These are phyloP conservation scores for Leccinum olivaceopallidum DNA, from an alignment of 768 basidiomycete species.

Conservation along the genomic window DNA sequence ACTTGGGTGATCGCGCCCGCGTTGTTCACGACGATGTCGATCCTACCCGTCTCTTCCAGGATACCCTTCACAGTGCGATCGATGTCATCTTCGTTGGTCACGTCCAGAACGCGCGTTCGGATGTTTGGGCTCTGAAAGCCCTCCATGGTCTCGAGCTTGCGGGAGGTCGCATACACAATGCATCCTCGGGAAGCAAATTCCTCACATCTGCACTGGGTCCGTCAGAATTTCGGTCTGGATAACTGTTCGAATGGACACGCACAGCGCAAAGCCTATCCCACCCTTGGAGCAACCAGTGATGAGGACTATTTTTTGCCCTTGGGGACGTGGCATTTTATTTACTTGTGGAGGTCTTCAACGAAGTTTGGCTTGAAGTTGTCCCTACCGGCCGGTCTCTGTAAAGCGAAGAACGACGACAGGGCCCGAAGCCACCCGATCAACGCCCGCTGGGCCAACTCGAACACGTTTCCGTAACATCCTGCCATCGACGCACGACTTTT, in stretches of 20 bases:
- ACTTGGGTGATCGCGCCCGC: slow-evolving; percentile 52
- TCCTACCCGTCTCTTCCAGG: slow-evolving; percentile 53
- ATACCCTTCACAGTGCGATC: slow-evolving; percentile 50
- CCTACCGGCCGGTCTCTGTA: no score
- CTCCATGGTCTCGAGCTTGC: slow-evolving; percentile 58
- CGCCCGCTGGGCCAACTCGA: no score
- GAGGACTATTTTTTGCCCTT: slow-evolving; percentile 51
- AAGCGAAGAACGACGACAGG: no score
- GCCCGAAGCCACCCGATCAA: no score
- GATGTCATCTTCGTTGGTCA: slow-evolving; percentile 60
- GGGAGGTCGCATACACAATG: slow-evolving; percentile 76
- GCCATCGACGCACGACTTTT: no score
- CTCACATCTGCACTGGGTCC: slow-evolving; percentile 49
- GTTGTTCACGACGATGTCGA: slow-evolving; percentile 80
- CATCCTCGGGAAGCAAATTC: slow-evolving; percentile 67
- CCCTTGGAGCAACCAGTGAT: slow-evolving; percentile 77
- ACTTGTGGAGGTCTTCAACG: no score
- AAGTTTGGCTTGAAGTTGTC: no score
- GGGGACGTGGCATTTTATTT: neutral
- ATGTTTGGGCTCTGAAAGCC: slow-evolving; percentile 50
- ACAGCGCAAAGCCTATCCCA: slow-evolving; percentile 73
- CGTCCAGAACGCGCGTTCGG: slow-evolving; percentile 56
- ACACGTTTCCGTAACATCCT: no score
- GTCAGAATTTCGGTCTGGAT: neutral
- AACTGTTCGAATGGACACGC: slow-evolving; percentile 10